These are phyloP conservation scores for Plasmodium vivax DNA, from an alignment of 169 alveolate genomes.

Conservation along the genomic window DNA sequence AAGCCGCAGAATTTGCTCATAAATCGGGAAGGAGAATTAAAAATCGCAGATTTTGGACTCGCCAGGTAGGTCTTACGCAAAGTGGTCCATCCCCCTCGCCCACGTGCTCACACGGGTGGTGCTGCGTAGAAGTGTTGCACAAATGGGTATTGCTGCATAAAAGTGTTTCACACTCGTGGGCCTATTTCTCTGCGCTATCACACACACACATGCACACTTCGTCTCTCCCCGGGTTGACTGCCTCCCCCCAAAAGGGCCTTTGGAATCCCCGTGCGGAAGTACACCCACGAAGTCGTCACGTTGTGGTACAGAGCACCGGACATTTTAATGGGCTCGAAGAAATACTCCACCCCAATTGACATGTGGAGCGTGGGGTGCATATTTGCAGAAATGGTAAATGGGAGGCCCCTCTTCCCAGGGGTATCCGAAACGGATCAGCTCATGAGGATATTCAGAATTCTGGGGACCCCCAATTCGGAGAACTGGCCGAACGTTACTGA, in stretches of 20 bases:
- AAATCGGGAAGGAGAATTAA: constrained; percentile 92
- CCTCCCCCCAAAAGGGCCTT: constrained; percentile 89
- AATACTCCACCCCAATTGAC: constrained; percentile 99
- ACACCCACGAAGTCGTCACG: constrained; percentile 99
- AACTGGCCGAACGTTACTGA: constrained; percentile 95
- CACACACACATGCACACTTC: background rate
- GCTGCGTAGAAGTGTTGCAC: constrained; percentile 18
- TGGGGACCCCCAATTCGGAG: constrained; percentile 95
- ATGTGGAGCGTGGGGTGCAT: constrained; percentile 99
- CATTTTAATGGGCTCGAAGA: constrained; percentile 97
- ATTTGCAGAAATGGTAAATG: constrained; percentile 98
- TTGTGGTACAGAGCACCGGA: constrained; percentile 99
- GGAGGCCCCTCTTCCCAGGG: constrained; percentile 97
- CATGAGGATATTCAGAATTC: constrained; percentile 94
- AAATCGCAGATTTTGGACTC: constrained; percentile 99
- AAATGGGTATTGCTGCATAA: constrained; percentile 9
- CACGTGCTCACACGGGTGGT: background rate
- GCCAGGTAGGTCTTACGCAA: constrained; percentile 85
- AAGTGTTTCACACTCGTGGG: constrained; percentile 16
- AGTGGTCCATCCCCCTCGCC: background rate
- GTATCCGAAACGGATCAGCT: constrained; percentile 98
- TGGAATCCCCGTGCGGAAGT: constrained; percentile 98
- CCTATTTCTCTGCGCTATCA: constrained; percentile 74
- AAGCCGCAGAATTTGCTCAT: constrained; percentile 99
- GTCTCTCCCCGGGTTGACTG: background rate